Evolutionary conservation across 345 rosid genomes (phyloP).

Genomic region (Salix arbutifolia): DNA sequence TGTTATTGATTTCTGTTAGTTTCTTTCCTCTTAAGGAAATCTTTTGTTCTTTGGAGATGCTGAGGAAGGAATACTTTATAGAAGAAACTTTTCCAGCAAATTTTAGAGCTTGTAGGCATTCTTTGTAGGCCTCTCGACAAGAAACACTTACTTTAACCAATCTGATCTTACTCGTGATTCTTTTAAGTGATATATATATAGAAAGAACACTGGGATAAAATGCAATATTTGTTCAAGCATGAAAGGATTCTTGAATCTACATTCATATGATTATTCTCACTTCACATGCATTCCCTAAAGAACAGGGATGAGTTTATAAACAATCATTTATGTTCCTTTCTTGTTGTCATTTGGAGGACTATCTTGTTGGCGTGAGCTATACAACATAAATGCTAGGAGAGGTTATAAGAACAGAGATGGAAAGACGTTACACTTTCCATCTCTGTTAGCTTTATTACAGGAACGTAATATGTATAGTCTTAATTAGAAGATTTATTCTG

Average conservation of each 20-base stretch:
- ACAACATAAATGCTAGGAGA: too few relatives aligned
- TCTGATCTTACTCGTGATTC: neutral
- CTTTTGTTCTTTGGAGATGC: slow-evolving; percentile 59
- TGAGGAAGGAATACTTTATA: too few relatives aligned
- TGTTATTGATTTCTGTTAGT: slow-evolving; percentile 2
- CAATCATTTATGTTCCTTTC: neutral
- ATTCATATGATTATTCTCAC: neutral
- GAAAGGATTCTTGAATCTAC: neutral
- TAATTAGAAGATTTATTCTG: too few relatives aligned
- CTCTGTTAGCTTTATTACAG: too few relatives aligned
- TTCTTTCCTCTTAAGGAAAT: slow-evolving; percentile 49
- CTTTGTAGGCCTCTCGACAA: too few relatives aligned
- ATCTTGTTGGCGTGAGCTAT: too few relatives aligned
- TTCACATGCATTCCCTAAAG: neutral
- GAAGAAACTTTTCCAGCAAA: too few relatives aligned
- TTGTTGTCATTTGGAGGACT: neutral
- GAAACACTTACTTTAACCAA: neutral
- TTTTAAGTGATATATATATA: too few relatives aligned
- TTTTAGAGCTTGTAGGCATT: too few relatives aligned
- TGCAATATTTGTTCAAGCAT: neutral
- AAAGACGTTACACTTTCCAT: too few relatives aligned
- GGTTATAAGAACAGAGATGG: too few relatives aligned
- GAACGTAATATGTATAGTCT: too few relatives aligned
- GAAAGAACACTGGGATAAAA: neutral
- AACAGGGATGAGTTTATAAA: neutral